These are phyloP conservation scores for Chloromonas sp. DNA, from an alignment of 163 green algal genomes.

Conservation along the genomic window DNA sequence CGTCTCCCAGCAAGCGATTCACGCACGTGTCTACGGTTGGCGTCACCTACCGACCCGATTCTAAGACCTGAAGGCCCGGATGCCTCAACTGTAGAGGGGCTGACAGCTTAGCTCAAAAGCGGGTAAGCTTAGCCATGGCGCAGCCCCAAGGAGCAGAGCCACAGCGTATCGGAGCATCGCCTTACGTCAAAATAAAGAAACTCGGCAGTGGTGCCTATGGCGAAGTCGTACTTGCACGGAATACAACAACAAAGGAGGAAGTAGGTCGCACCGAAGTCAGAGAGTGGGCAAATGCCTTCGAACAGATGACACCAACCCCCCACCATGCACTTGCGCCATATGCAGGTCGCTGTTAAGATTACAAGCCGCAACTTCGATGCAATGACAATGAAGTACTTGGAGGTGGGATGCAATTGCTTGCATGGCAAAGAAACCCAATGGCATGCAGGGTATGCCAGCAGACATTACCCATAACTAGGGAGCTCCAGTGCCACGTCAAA, in stretches of 20 bases:
- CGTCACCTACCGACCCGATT: too few species aligned
- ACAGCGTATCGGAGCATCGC: neutral
- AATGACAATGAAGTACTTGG: slow-evolving; percentile 23
- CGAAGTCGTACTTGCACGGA: slow-evolving; percentile 22
- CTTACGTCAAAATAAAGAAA: slow-evolving; percentile 1
- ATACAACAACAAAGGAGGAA: slow-evolving; percentile 10
- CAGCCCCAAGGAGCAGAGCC: neutral
- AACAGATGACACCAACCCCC: neutral
- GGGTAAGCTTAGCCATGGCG: too few species aligned
- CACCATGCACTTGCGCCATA: neutral
- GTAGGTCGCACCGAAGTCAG: neutral
- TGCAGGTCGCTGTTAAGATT: slow-evolving; percentile 37
- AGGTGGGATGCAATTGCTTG: too few species aligned
- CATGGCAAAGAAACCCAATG: too few species aligned
- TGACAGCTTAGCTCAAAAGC: too few species aligned
- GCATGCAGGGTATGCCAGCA: too few species aligned
- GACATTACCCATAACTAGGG: too few species aligned
- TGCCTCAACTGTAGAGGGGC: too few species aligned
- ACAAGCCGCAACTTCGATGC: slow-evolving; percentile 5
- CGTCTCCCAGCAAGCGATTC: too few species aligned
- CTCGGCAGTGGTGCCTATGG: slow-evolving; percentile 25
- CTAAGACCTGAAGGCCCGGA: too few species aligned
- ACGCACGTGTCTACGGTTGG: too few species aligned
- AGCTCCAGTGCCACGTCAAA: too few species aligned
- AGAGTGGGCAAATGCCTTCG: neutral